A percentile compares a stretch with the other conserved stretches of the same genome.
phyloP scores from a whole-genome alignment of 1,139 yeast genomes.

The Yamadazyma membranifaciens region DNA sequence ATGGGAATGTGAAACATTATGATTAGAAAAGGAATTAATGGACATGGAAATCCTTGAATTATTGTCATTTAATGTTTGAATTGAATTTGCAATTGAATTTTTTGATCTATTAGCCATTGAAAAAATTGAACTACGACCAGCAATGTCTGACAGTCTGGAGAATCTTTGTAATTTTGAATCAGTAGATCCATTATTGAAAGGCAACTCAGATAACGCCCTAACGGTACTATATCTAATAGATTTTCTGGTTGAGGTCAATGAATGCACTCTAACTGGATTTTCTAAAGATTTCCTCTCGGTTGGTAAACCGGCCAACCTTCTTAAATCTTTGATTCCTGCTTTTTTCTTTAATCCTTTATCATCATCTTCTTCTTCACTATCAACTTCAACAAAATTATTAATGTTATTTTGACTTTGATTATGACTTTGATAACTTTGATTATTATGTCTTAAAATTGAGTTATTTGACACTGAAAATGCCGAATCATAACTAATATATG shows the following conservation, averaged over 20 bases:
- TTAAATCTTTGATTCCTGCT: slow-evolving; percentile 36
- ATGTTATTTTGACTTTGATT: no score
- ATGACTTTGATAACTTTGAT: background rate
- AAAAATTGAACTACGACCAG: slow-evolving; percentile 36
- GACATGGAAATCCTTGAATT: slow-evolving; percentile 4
- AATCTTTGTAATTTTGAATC: slow-evolving; percentile 16
- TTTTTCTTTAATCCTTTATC: slow-evolving; percentile 32
- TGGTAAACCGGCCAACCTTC: slow-evolving; percentile 24
- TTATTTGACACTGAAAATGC: slow-evolving; percentile 43
- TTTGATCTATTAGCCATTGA: slow-evolving; percentile 29
- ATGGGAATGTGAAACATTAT: background rate
- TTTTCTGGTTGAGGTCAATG: slow-evolving; percentile 22
- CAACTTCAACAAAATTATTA: background rate
- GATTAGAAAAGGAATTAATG: background rate
- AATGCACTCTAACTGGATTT: slow-evolving; percentile 20
- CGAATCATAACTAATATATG: slow-evolving; percentile 57
- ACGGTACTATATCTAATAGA: slow-evolving; percentile 41
- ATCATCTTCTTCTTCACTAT: slow-evolving; percentile 10
- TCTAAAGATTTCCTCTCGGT: slow-evolving; percentile 24
- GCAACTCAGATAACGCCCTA: slow-evolving; percentile 43
- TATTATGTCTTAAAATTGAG: slow-evolving; percentile 16
- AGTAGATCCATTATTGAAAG: slow-evolving; percentile 26
- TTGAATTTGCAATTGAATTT: slow-evolving; percentile 18
- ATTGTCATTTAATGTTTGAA: slow-evolving; percentile 16
- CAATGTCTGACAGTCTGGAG: slow-evolving; percentile 25